phyloP scores from a whole-genome alignment of 768 basidiomycete species.

The Naganishia kalamii region DNA sequence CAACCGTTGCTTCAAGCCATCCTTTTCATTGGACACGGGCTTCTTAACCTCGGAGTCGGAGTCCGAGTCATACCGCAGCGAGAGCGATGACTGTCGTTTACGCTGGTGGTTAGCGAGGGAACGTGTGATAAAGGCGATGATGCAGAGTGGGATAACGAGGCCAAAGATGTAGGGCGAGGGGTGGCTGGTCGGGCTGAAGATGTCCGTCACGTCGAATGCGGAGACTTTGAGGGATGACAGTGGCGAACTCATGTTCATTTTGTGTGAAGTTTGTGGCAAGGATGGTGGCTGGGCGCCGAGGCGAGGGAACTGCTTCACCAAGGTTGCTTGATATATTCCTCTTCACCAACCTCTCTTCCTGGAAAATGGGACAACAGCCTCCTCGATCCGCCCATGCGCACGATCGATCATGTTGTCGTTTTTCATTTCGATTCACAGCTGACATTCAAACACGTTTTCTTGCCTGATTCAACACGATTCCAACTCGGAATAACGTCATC shows the following conservation, averaged over 20 bases:
- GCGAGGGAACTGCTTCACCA: no score
- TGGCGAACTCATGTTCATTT: background rate
- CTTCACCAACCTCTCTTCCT: no score
- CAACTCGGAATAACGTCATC: no score
- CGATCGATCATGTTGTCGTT: no score
- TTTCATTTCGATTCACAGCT: no score
- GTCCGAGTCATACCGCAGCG: conserved; percentile 18
- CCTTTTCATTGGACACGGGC: background rate
- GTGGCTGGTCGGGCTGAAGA: conserved; percentile 18
- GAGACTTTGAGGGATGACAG: background rate
- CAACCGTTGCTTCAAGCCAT: background rate
- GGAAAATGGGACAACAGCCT: no score
- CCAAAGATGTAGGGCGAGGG: conserved; percentile 13
- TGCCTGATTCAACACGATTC: no score
- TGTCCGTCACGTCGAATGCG: background rate
- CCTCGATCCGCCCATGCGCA: no score
- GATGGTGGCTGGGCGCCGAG: no score
- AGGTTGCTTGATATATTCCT: no score
- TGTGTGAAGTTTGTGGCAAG: background rate
- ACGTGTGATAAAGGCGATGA: conserved; percentile 16
- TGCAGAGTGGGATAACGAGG: conserved; percentile 6
- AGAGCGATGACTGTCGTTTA: conserved; percentile 21
- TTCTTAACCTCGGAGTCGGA: conserved; percentile 8
- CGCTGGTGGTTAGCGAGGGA: conserved; percentile 18
- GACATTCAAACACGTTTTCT: no score